Evolutionary conservation across 179 eudicot species (phyloP).

Genomic region (Silene coronaria): DNA sequence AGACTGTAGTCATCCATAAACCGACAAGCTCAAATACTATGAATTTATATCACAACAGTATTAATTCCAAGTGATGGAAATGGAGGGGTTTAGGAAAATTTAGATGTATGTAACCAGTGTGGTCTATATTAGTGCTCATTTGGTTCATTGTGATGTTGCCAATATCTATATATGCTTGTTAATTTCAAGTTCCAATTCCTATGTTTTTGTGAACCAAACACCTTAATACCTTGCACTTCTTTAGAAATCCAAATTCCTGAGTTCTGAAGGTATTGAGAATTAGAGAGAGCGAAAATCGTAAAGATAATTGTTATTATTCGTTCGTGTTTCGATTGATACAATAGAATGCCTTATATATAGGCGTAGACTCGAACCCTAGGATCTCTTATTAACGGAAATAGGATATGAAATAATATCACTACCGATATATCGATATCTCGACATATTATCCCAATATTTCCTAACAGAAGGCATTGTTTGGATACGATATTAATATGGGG

Average conservation of each 20-base stretch:
- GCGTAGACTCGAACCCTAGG: no score
- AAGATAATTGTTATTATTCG: no score
- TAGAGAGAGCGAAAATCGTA: no score
- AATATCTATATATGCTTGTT: background rate
- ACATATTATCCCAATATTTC: no score
- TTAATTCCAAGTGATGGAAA: background rate
- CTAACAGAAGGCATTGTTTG: background rate
- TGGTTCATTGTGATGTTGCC: background rate
- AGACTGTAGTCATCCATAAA: constrained; percentile 27
- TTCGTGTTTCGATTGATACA: no score
- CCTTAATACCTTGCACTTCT: background rate
- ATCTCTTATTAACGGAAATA: no score
- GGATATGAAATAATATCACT: no score
- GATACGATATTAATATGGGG: background rate
- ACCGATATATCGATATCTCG: no score
- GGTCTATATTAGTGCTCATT: background rate
- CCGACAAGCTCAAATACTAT: background rate
- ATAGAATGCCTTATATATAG: no score
- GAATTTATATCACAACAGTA: background rate
- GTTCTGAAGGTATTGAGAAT: no score
- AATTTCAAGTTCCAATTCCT: background rate
- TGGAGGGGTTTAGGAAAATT: background rate
- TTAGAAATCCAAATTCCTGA: background rate
- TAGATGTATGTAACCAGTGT: constrained; percentile 2
- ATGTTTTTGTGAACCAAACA: background rate